phyloP scores from a whole-genome alignment of 2,329 filamentous ascomycete genomes.

The Cryoendolithus antarcticus region DNA sequence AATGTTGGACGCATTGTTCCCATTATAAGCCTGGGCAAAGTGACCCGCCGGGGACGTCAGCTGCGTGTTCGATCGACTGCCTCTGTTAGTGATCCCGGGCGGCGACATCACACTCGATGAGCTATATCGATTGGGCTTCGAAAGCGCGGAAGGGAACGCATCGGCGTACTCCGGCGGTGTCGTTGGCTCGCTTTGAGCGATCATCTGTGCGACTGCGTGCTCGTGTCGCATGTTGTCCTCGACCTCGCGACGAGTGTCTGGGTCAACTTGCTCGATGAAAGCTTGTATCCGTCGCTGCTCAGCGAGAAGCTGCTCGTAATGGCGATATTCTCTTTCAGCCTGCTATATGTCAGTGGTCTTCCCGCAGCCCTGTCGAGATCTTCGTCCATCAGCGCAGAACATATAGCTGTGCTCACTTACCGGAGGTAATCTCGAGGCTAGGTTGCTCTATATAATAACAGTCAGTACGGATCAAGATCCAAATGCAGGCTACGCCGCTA shows the following conservation, averaged over 20 bases:
- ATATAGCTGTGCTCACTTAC: slow-evolving; percentile 7
- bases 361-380: too few relatives aligned
- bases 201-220: slow-evolving; percentile 53
- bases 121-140: slow-evolving; percentile 52
- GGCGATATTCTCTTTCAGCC: slow-evolving; percentile 87
- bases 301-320: slow-evolving; percentile 83
- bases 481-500: neutral
- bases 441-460: slow-evolving; percentile 1
- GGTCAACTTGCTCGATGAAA: slow-evolving; percentile 80
- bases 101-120: too few relatives aligned
- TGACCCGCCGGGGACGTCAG: slow-evolving; percentile 64
- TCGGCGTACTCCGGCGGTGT: slow-evolving; percentile 91
- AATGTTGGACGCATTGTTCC: slow-evolving; percentile 41
- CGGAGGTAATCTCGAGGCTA: slow-evolving; percentile 2
- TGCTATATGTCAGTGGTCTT: slow-evolving; percentile 26
- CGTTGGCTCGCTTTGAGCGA: slow-evolving; percentile 78
- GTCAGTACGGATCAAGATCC: neutral
- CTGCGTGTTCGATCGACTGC: slow-evolving; percentile 65
- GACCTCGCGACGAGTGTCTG: slow-evolving; percentile 71
- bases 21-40: slow-evolving; percentile 38
- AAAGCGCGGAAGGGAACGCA: slow-evolving; percentile 58
- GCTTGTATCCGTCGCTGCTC: slow-evolving; percentile 82
- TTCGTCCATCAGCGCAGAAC: neutral
- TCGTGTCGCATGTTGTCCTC: slow-evolving; percentile 76
- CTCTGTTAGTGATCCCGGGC: slow-evolving; percentile 48